Base-by-base conservation (phyloP, 2,329 filamentous ascomycete genomes). In the Bipolaris cookei region DNA sequence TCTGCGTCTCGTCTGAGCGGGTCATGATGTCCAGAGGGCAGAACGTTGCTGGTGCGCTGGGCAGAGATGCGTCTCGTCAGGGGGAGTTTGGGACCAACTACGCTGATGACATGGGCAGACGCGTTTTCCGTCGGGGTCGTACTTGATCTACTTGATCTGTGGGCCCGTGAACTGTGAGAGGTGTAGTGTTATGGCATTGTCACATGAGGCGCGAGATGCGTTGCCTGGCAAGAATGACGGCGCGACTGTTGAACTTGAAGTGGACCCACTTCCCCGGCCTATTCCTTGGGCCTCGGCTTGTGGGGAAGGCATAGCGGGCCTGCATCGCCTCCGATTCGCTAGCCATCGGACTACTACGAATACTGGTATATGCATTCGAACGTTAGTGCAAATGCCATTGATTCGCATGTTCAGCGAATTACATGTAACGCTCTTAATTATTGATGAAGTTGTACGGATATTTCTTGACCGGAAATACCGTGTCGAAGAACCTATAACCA, bases 251-350 rank as follows among this genome's bases (percentile, higher is more conserved):
- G 30, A 59, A 45, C 44, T 51, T 51, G 28, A 35, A 30, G 21
- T 45, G n/a, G 54, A 39, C 49, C 61, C 58, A 61, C 58, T 61
- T 62, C 58, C 52, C 61, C 63, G 51, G 59, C 47, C 30, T 25
- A 44, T 47, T 20, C 21, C 21, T 34, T 42, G 53, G 63, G 57
- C 63, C 63, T 61, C 58, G 63, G 65, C 51, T 62, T 64, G 61
- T 58, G 61, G 61, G 58, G 54, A 65, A 59, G 50, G 54, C 45
- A 61, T 51, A 47, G 52, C 51, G 43, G 56, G 47, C 14, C 16
- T 38, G 35, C 56, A 51, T 21, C 48, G 32, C 30, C 47, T 55
- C 52, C 46, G 56, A 59, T 56, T 56, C 56, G 56, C 43, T 32
- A 23, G 6, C 28, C 14, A n/a, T 11, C 28, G 25, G 25, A 42